phyloP scores from a whole-genome alignment of 2,329 filamentous ascomycete genomes.

The Elsinoe ampelina region DNA sequence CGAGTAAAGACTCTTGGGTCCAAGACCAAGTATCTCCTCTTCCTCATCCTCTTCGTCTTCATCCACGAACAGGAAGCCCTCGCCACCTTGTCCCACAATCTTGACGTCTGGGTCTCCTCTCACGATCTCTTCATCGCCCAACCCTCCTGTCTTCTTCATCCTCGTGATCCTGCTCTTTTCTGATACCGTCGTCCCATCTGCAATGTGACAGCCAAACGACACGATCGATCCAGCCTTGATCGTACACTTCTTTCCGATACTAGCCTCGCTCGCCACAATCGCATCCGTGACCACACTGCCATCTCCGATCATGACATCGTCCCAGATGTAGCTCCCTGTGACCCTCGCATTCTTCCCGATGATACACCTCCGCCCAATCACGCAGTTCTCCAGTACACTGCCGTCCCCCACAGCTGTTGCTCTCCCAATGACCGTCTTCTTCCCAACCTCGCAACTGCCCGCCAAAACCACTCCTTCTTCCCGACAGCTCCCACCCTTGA shows the following conservation, averaged over 20 bases:
- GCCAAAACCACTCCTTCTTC: constrained; percentile 70
- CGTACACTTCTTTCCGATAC: constrained; percentile 60
- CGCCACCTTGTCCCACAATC: constrained; percentile 49
- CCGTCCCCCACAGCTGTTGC: constrained; percentile 66
- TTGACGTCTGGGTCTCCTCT: constrained; percentile 35
- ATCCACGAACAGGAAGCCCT: constrained; percentile 50
- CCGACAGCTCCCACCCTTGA: constrained; percentile 62
- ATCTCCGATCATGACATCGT: constrained; percentile 69
- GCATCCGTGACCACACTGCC: constrained; percentile 60
- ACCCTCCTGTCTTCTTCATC: constrained; percentile 37
- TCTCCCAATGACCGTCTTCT: constrained; percentile 65
- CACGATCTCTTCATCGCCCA: constrained; percentile 31
- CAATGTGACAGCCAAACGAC: constrained; percentile 66
- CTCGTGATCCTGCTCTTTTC: constrained; percentile 38
- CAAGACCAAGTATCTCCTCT: constrained; percentile 40
- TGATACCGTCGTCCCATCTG: constrained; percentile 46
- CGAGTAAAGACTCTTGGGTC: constrained; percentile 36
- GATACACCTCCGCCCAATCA: constrained; percentile 74
- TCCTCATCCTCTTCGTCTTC: constrained; percentile 53
- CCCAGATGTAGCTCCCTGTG: constrained; percentile 78
- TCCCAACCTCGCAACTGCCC: constrained; percentile 59
- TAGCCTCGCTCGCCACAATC: constrained; percentile 64
- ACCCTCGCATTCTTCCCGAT: constrained; percentile 79
- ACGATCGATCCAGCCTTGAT: constrained; percentile 67
- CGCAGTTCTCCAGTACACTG: constrained; percentile 61